These are phyloP conservation scores for Leishmania martiniquensis DNA, from an alignment of 208 protist genomes.

Conservation along the genomic window DNA sequence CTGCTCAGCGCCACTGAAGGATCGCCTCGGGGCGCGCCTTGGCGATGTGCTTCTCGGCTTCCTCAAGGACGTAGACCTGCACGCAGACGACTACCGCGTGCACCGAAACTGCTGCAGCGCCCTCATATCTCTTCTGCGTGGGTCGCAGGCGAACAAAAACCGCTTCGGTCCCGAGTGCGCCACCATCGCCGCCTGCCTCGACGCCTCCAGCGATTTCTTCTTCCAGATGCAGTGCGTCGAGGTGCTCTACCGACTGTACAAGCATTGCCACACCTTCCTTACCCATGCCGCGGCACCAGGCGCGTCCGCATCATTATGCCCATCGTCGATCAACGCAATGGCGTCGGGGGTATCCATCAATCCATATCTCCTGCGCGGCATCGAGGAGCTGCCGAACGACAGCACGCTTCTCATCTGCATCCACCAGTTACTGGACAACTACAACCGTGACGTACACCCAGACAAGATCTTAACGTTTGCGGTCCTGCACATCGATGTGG, in stretches of 20 bases:
- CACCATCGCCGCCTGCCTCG: constrained; percentile 49
- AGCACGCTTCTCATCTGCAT: constrained; percentile 69
- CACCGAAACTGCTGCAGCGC: constrained; percentile 71
- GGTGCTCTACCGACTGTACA: constrained; percentile 80
- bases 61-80: constrained; percentile 45
- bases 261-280: constrained; percentile 55
- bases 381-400: constrained; percentile 78
- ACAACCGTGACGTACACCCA: constrained; percentile 56
- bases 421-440: constrained; percentile 64
- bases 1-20: constrained; percentile 49
- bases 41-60: constrained; percentile 55
- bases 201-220: constrained; percentile 74
- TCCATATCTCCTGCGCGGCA: constrained; percentile 57
- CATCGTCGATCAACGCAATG: background rate
- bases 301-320: background rate
- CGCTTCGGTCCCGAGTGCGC: constrained; percentile 56
- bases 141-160: constrained; percentile 80
- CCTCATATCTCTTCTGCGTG: constrained; percentile 79
- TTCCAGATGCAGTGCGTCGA: constrained; percentile 91
- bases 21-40: constrained; percentile 44
- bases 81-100: constrained; percentile 76
- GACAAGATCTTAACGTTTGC: constrained; percentile 49
- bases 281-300: constrained; percentile 15
- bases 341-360: constrained; percentile 25
- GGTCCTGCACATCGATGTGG: constrained; percentile 61